These are phyloP conservation scores for Chimonanthus praecox DNA, from an alignment of 164 flowering plant species.

Conservation along the genomic window DNA sequence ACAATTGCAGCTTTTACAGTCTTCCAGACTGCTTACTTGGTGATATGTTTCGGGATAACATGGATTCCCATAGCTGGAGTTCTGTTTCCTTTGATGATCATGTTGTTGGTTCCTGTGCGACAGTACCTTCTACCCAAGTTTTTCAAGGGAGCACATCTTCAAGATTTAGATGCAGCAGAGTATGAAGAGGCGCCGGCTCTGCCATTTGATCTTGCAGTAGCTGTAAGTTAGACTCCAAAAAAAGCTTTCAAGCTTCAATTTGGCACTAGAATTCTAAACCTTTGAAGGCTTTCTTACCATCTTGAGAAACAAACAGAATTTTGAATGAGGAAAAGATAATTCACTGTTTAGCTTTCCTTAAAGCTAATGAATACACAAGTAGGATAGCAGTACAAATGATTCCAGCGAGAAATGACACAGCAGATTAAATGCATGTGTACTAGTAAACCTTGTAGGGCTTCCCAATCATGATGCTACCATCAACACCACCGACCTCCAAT, in stretches of 20 bases:
- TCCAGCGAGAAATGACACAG: too few relatives aligned
- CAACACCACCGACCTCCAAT: too few relatives aligned
- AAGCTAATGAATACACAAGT: too few relatives aligned
- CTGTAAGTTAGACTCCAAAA: constrained; percentile 30
- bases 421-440: too few relatives aligned
- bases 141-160: constrained; percentile 92
- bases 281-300: not conserved
- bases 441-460: too few relatives aligned
- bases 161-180: constrained; percentile 95
- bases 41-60: constrained; percentile 83
- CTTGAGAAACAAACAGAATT: not conserved
- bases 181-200: constrained; percentile 93
- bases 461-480: too few relatives aligned
- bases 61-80: constrained; percentile 97
- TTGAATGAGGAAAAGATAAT: too few relatives aligned
- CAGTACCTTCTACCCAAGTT: constrained; percentile 89
- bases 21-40: constrained; percentile 77
- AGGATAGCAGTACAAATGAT: too few relatives aligned
- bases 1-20: constrained; percentile 73
- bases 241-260: not conserved
- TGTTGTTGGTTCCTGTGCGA: constrained; percentile 94
- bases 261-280: not conserved
- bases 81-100: constrained; percentile 91
- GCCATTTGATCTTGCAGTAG: constrained; percentile 52
- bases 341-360: too few relatives aligned